These are phyloP conservation scores for Eucalyptus pauciflora DNA, from an alignment of 345 rosid genomes.

Conservation along the genomic window DNA sequence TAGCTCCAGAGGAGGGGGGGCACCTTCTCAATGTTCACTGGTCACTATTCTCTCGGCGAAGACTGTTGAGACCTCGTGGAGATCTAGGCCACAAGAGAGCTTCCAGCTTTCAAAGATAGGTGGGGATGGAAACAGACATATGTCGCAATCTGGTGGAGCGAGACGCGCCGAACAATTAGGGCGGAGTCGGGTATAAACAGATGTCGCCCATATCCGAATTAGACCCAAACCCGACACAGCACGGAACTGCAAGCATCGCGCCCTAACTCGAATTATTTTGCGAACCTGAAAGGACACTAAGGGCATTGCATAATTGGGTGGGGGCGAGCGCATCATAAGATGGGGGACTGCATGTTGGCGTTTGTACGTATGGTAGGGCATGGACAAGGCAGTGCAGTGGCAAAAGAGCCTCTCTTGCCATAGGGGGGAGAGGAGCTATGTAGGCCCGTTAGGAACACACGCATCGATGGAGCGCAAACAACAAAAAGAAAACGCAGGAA, in stretches of 20 bases:
- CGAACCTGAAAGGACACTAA: not conserved
- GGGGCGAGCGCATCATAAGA: not conserved
- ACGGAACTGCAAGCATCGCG: not conserved
- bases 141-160: not conserved
- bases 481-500: not conserved
- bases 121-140: not conserved
- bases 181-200: not conserved
- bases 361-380: not conserved
- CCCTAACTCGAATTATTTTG: not conserved
- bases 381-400: not conserved
- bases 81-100: not conserved
- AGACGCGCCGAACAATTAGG: not conserved
- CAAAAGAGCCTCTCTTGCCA: not conserved
- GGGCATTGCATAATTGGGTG: not conserved
- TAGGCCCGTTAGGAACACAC: not conserved
- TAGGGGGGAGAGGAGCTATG: not conserved
- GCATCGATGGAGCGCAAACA: not conserved
- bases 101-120: not conserved
- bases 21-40: not conserved
- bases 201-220: not conserved
- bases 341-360: not conserved
- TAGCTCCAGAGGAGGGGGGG: not conserved
- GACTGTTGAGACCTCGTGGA: not conserved
- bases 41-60: not conserved
- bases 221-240: not conserved